Evolutionary conservation across 2,329 filamentous ascomycete species (phyloP).

Genomic region (Lasiodiplodia citricola): DNA sequence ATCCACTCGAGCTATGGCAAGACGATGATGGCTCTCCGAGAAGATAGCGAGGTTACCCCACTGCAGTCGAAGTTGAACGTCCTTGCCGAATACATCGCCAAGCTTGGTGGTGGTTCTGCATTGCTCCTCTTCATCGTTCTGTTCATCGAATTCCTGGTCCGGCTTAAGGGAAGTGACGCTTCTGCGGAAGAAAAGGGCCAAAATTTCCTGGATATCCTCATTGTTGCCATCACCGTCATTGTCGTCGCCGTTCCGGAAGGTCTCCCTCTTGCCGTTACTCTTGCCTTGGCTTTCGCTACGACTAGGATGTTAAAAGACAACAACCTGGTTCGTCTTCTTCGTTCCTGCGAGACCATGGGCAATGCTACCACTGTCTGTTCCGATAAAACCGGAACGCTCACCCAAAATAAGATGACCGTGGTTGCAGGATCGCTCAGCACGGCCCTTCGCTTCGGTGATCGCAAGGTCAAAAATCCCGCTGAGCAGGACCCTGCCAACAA

Average conservation of each 20-base stretch:
- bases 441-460: slow-evolving; percentile 60
- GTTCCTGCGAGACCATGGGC: slow-evolving; percentile 74
- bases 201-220: slow-evolving; percentile 67
- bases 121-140: slow-evolving; percentile 82
- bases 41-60: slow-evolving; percentile 78
- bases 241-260: slow-evolving; percentile 74
- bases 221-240: slow-evolving; percentile 69
- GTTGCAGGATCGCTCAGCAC: slow-evolving; percentile 73
- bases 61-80: slow-evolving; percentile 78
- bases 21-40: slow-evolving; percentile 77
- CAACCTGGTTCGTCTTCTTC: slow-evolving; percentile 70
- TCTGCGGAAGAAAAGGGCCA: slow-evolving; percentile 75
- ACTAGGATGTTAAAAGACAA: slow-evolving; percentile 72
- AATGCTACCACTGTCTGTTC: slow-evolving; percentile 79
- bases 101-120: slow-evolving; percentile 76
- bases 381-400: slow-evolving; percentile 48
- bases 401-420: slow-evolving; percentile 67
- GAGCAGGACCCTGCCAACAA: slow-evolving; percentile 38
- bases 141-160: slow-evolving; percentile 81
- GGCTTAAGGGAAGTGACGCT: slow-evolving; percentile 60
- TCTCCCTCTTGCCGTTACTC: slow-evolving; percentile 69
- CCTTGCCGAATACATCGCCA: slow-evolving; percentile 80
- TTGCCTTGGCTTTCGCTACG: slow-evolving; percentile 71
- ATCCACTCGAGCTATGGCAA: slow-evolving; percentile 77
- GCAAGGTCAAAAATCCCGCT: slow-evolving; percentile 37